Conservation (phyloP, 768 basidiomycete genomes). For the Trametopsis cervina region DNA sequence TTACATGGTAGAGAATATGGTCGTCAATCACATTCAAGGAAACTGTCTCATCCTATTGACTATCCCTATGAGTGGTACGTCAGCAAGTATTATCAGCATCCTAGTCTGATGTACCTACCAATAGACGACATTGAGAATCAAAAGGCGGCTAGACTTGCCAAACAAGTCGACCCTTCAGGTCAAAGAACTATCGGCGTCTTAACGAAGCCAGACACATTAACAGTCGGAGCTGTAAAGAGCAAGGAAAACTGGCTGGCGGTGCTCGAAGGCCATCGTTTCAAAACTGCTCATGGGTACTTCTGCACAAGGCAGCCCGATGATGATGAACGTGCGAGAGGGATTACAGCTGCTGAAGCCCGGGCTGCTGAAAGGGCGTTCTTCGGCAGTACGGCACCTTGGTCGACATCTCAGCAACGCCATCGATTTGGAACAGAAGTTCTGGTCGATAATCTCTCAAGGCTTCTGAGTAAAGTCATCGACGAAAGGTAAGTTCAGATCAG, state of each 20-base stretch:
- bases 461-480: conserved; percentile 28
- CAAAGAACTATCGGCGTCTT: conserved; percentile 61
- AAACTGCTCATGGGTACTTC: conserved; percentile 45
- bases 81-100: not conserved
- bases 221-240: conserved; percentile 34
- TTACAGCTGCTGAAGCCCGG: conserved; percentile 34
- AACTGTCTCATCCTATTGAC: conserved; percentile 60
- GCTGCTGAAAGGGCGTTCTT: conserved; percentile 40
- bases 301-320: conserved; percentile 65
- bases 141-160: conserved; percentile 45
- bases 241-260: conserved; percentile 43
- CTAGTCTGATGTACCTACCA: not conserved
- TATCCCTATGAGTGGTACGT: conserved; percentile 55
- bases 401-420: conserved; percentile 29
- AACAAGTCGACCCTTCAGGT: conserved; percentile 43
- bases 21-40: conserved; percentile 35
- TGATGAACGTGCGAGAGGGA: conserved; percentile 35
- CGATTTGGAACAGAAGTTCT: conserved; percentile 54
- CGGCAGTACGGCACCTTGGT: conserved; percentile 44
- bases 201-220: conserved; percentile 61
- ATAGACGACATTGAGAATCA: conserved; percentile 66
- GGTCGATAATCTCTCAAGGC: conserved; percentile 41
- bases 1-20: conserved; percentile 40
- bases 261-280: conserved; percentile 40
- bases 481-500: not conserved